phyloP scores from a whole-genome alignment of 805 yeast genomes.

The Wickerhamiella brachini region DNA sequence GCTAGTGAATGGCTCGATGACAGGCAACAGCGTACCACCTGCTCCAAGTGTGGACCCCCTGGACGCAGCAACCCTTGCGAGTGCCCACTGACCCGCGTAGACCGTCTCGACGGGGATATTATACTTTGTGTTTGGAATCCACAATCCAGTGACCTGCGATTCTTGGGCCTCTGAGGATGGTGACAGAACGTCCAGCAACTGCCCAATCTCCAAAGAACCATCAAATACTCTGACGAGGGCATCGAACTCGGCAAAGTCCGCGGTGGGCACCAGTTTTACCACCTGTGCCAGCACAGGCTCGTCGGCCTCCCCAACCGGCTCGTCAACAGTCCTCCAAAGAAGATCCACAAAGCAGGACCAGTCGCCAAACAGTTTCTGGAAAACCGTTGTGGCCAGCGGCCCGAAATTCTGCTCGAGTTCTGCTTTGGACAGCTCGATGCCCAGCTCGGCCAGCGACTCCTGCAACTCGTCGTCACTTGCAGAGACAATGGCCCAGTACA shows the following conservation, averaged over 20 bases:
- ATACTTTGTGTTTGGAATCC: constrained; percentile 59
- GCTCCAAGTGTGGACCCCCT: constrained; percentile 17
- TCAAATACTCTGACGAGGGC: neutral
- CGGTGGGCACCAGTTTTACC: neutral
- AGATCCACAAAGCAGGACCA: neutral
- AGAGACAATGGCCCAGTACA: constrained; percentile 47
- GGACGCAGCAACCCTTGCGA: constrained; percentile 42
- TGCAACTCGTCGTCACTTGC: constrained; percentile 34
- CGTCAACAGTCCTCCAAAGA: neutral
- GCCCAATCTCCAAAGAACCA: neutral
- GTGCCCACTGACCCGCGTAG: constrained; percentile 54
- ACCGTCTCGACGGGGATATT: constrained; percentile 39
- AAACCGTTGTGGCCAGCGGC: neutral
- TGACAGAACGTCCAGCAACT: neutral
- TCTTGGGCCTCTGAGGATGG: neutral
- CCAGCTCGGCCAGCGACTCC: constrained; percentile 33
- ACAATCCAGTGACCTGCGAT: constrained; percentile 21
- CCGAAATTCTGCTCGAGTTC: constrained; percentile 5
- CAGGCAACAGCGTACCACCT: constrained; percentile 23
- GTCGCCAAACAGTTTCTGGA: neutral
- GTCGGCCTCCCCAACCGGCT: neutral
- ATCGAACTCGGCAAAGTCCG: neutral
- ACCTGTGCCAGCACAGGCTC: neutral
- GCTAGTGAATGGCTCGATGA: constrained; percentile 31
- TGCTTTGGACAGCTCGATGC: constrained; percentile 15